Conservation (phyloP, 1,139 yeast genomes). For the Candida labiduridarum region DNA sequence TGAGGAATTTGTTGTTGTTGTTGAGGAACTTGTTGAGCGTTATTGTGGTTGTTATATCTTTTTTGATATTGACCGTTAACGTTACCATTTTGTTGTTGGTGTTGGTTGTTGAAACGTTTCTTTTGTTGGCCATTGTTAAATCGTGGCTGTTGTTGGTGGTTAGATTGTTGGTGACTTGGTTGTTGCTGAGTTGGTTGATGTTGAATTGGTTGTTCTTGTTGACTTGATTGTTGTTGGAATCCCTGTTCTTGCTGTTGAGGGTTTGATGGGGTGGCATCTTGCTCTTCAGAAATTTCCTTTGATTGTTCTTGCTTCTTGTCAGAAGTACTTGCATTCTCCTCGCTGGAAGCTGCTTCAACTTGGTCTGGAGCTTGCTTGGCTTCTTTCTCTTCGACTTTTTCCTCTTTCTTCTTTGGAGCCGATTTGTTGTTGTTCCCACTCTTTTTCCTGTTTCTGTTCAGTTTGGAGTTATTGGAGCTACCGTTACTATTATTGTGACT, state of each 20-base stretch:
- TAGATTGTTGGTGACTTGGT: conserved; percentile 19
- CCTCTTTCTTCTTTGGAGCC: conserved; percentile 12
- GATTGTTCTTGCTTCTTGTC: conserved; percentile 5
- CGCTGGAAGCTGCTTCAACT: neutral
- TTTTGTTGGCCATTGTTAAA: conserved; percentile 19
- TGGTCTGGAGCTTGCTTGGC: neutral
- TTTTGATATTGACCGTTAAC: conserved; percentile 20
- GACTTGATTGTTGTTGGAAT: conserved; percentile 17
- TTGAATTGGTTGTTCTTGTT: conserved; percentile 12
- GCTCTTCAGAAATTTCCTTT: conserved; percentile 10
- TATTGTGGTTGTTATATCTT: conserved; percentile 15
- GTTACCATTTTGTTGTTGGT: conserved; percentile 14
- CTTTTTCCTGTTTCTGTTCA: conserved; percentile 37
- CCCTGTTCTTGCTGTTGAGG: conserved; percentile 5
- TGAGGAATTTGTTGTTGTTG: conserved; percentile 11
- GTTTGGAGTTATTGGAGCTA: conserved; percentile 25
- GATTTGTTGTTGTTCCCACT: conserved; percentile 21
- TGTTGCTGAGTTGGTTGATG: conserved; percentile 14
- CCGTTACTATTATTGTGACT: conserved; percentile 20
- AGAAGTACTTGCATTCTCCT: neutral
- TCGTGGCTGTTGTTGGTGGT: conserved; percentile 5
- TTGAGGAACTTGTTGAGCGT: conserved; percentile 12
- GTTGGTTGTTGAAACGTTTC: conserved; percentile 15
- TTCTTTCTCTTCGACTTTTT: conserved; percentile 2
- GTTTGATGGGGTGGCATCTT: conserved; percentile 3